phyloP scores from a whole-genome alignment of 2,329 filamentous ascomycete genomes.

The Bipolaris cookei region DNA sequence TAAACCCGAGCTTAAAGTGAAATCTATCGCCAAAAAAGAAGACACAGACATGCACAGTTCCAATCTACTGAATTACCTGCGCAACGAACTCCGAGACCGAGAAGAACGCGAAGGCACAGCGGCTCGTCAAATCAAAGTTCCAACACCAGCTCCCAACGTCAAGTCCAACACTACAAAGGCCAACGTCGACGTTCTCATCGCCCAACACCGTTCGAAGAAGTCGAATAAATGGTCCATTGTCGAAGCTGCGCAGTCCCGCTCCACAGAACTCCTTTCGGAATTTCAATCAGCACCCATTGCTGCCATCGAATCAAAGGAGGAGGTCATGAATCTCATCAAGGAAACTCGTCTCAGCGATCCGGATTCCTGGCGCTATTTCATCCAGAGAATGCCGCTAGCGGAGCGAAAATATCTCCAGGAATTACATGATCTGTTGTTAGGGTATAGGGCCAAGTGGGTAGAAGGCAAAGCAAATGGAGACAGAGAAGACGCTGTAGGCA shows the following conservation, averaged over 20 bases:
- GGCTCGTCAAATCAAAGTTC: constrained; percentile 39
- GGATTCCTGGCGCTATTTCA: constrained; percentile 82
- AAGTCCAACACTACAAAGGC: constrained; percentile 36
- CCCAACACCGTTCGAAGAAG: constrained; percentile 87
- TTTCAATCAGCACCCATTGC: constrained; percentile 81
- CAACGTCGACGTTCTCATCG: constrained; percentile 83
- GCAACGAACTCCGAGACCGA: constrained; percentile 79
- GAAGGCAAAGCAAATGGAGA: constrained; percentile 42
- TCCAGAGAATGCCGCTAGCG: constrained; percentile 75
- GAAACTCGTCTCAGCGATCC: constrained; percentile 77
- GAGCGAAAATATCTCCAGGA: constrained; percentile 85
- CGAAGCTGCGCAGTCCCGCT: constrained; percentile 69
- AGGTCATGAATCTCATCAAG: constrained; percentile 76
- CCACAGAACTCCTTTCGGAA: constrained; percentile 68
- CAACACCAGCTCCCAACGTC: constrained; percentile 28
- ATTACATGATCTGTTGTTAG: constrained; percentile 75
- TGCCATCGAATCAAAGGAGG: constrained; percentile 86
- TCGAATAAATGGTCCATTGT: constrained; percentile 86
- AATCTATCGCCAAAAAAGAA: constrained; percentile 77
- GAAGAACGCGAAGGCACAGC: constrained; percentile 65
- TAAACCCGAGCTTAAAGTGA: constrained; percentile 72
- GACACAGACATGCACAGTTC: constrained; percentile 73
- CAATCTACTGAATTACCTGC: constrained; percentile 80
- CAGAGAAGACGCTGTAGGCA: constrained; percentile 60
- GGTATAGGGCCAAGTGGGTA: constrained; percentile 67